These are phyloP conservation scores for Laburnicola sp. DNA, from an alignment of 2,329 filamentous ascomycete genomes.

Conservation along the genomic window DNA sequence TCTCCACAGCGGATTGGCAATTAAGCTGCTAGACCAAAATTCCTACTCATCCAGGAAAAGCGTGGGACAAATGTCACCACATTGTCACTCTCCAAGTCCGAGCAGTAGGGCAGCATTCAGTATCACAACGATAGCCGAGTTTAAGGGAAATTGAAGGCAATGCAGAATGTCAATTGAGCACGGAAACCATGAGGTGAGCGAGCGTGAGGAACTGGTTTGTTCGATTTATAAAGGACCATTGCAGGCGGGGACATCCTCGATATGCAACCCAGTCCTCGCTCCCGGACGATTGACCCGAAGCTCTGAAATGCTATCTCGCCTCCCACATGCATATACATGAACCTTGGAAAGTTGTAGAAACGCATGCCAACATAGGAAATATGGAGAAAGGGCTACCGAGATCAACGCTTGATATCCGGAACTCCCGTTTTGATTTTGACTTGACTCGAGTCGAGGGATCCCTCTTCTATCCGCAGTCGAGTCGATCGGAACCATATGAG, in stretches of 20 bases:
- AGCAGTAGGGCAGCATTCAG: conserved; percentile 5
- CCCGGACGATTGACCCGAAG: conserved; percentile 42
- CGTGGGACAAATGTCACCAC: conserved; percentile 16
- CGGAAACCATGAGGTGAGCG: conserved; percentile 16
- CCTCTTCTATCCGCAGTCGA: conserved; percentile 51
- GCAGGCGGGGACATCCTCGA: conserved; percentile 54
- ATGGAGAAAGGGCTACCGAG: conserved; percentile 43
- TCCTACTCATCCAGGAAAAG: conserved; percentile 39
- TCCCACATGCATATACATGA: conserved; percentile 50
- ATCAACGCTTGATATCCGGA: conserved; percentile 51
- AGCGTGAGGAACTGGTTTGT: conserved; percentile 41
- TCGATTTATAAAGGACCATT: conserved; percentile 48
- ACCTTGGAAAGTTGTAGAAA: conserved; percentile 42
- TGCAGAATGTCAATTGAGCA: neutral
- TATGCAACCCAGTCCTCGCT: conserved; percentile 48
- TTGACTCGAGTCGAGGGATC: conserved; percentile 49
- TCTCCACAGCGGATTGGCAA: conserved; percentile 23
- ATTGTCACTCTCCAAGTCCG: conserved; percentile 6
- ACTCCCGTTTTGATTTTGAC: conserved; percentile 49
- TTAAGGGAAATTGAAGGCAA: neutral
- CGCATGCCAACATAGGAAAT: conserved; percentile 46
- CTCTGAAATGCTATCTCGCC: conserved; percentile 49
- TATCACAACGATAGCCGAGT: neutral
- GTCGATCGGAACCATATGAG: conserved; percentile 47
- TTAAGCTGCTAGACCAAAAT: conserved; percentile 24